Base-by-base conservation (phyloP, 129 eudicot species). In the Artemisia tridentata region DNA sequence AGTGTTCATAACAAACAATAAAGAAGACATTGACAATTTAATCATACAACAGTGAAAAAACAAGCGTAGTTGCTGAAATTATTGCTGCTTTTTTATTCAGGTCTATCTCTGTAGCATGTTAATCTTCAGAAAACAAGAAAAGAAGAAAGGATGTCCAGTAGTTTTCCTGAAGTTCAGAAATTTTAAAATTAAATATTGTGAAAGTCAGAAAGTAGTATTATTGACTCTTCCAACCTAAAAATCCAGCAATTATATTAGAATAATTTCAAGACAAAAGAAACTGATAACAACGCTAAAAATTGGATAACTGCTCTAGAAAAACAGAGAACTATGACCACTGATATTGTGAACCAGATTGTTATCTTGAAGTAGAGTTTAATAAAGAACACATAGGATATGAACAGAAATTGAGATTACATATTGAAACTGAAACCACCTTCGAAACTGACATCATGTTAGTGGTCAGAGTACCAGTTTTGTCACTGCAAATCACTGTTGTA, bases 381-480 rank as follows among this genome's bases (percentile, higher is more conserved):
- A 50, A 60, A 34, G 61, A 60, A 57, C 20, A 67, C 19, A 20
- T 38, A 31, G 20, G 12, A 34, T 18, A 63, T 7, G n/a, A 57
- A 18, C 10, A n/a, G 34, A 58, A 38, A 45, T 12, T 67, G 53
- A 52, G 51, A 54, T 47, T 43, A 41, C 49, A 72, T 49, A 52
- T 58, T 29, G 56, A 68, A 48, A 56, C 9, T 11, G 41, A 34
- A 67, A 53, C 52, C 58, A 92, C 99, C 96, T 93, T 93, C 19
- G 97, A 90, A 73, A 87, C 93, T 69, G 99, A 87, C 99, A 95
- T 95, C 99, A 95, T 95, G 64, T 90, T 95, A 12, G 99, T 95
- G 34, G 99, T 95, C 82, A 95, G 86, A 13, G 99, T 95, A 75
- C 99, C 99, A 75, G 99, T 95, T 80, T 95, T 95, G 85, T 95